Evolutionary conservation across 495 filamentous ascomycete species (phyloP), one percentile per base, ranked within the genome.

Genomic region (Penicillium verhagenii): DNA sequence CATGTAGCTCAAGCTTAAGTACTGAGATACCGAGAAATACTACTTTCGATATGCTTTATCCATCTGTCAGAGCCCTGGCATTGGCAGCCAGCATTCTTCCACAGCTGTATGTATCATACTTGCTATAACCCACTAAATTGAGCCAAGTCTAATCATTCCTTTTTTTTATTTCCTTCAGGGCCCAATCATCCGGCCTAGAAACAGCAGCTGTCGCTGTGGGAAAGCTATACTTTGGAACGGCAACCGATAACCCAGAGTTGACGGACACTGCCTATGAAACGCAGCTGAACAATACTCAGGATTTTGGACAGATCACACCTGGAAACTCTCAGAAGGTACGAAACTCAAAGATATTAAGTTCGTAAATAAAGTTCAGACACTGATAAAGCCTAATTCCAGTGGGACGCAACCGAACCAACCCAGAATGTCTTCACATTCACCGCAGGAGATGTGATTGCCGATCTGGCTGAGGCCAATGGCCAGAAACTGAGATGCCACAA

Each of bases 231-330:
- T 86, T 87, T 52, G 84, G 84, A 39, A 78, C 79, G 9, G 81
- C 79, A 0, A 83, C 82, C 19, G 73, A 84, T 48, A 84, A 86
- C 52, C 57, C 63, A 7, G 77, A 79, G 59, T 64, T 80, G 49
- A 76, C 61, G 18, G 80, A 87, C 65, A 52, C 71, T 9, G 37
- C 64, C 13, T 88, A 87, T 56, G 50, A 72, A 13, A 56, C 64
- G 6, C 62, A 69, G 21, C 60, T 79, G 31, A 73, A 61, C 57
- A 74, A 84, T 64, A 78, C 68, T 29, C 65, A 65, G 19, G 82
- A 86, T 59, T 84, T 85, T 53, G 82, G 84, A 25, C 75, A 79
- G 58, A 70, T 84, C 45, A 84, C 82, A 0, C 82, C 82, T 0
- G 82, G 76, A 23, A 87, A 87, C 61, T 73, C 79, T 13, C 74